Percentiles rank a stretch among this genome's conserved stretches.
phyloP scores from a whole-genome alignment of 176 grass and related monocot genomes.

The Phoenix roebelenii region DNA sequence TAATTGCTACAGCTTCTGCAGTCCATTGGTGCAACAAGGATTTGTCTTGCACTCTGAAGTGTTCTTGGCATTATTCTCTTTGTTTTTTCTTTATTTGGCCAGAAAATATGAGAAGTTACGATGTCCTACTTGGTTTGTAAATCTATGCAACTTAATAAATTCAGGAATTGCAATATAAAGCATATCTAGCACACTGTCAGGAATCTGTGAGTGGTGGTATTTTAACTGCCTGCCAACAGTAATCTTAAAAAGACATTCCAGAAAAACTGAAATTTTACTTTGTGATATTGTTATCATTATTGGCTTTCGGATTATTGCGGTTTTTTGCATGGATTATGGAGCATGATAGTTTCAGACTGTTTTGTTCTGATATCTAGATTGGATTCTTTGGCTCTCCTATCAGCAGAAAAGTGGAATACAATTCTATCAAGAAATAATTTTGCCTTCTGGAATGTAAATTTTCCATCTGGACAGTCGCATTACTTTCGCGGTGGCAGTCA shows the following conservation, averaged over 20 bases:
- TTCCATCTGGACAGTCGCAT: not conserved
- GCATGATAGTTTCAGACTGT: slow-evolving; percentile 7
- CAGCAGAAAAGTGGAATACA: slow-evolving; percentile 61
- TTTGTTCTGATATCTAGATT: slow-evolving; percentile 57
- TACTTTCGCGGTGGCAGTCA: no score
- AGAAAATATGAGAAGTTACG: no score
- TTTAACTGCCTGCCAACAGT: not conserved
- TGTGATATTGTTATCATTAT: slow-evolving; percentile 4
- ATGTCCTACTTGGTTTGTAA: no score
- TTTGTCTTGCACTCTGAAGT: no score
- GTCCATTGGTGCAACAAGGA: no score
- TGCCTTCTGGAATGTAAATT: not conserved
- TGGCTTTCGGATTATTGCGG: no score
- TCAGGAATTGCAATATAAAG: not conserved
- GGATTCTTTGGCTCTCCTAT: slow-evolving; percentile 79
- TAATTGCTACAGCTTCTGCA: no score
- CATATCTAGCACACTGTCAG: not conserved
- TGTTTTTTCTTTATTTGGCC: no score
- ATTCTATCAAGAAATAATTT: slow-evolving; percentile 27
- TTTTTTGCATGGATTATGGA: slow-evolving; percentile 18
- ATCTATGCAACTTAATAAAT: no score
- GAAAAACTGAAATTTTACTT: not conserved
- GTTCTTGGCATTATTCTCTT: no score
- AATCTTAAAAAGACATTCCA: not conserved
- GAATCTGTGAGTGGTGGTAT: not conserved